Evolutionary conservation across 75 land plant genomes (phyloP).

Genomic region (Pinus tabuliformis): DNA sequence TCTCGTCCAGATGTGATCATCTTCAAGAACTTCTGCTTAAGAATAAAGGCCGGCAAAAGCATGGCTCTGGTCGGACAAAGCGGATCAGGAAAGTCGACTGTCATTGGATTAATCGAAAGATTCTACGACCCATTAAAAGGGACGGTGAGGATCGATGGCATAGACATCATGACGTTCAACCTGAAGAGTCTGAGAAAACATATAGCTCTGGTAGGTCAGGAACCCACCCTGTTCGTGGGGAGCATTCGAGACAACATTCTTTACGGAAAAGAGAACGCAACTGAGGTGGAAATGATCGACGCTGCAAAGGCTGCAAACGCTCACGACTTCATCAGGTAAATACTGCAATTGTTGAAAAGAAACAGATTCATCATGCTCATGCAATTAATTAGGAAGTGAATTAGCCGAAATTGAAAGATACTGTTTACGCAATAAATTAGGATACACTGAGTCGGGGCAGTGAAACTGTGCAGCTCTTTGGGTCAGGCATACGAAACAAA

Average conservation of each 20-base stretch:
- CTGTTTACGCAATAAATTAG: too few relatives aligned
- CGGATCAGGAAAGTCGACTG: constrained; percentile 73
- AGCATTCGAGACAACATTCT: constrained; percentile 59
- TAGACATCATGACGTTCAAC: constrained; percentile 38
- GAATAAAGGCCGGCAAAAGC: constrained; percentile 49
- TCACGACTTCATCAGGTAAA: constrained; percentile 71
- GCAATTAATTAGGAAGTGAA: not conserved
- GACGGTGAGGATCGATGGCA: constrained; percentile 51
- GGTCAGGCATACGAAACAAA: too few relatives aligned
- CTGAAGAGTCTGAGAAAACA: constrained; percentile 46
- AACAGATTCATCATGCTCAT: not conserved
- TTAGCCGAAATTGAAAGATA: too few relatives aligned
- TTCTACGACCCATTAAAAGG: constrained; percentile 66
- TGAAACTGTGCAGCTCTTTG: too few relatives aligned
- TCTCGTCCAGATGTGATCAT: constrained; percentile 42
- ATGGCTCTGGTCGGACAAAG: constrained; percentile 71
- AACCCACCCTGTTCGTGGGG: constrained; percentile 62
- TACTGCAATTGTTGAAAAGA: not conserved
- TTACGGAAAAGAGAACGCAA: constrained; percentile 51
- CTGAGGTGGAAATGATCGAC: constrained; percentile 58
- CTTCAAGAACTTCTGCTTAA: constrained; percentile 40
- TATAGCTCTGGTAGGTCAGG: constrained; percentile 60
- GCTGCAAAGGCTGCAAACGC: constrained; percentile 80
- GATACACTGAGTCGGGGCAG: too few relatives aligned
- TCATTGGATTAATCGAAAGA: constrained; percentile 58